phyloP scores from a whole-genome alignment of 2,329 filamentous ascomycete species.

The Onygenales sp. region DNA sequence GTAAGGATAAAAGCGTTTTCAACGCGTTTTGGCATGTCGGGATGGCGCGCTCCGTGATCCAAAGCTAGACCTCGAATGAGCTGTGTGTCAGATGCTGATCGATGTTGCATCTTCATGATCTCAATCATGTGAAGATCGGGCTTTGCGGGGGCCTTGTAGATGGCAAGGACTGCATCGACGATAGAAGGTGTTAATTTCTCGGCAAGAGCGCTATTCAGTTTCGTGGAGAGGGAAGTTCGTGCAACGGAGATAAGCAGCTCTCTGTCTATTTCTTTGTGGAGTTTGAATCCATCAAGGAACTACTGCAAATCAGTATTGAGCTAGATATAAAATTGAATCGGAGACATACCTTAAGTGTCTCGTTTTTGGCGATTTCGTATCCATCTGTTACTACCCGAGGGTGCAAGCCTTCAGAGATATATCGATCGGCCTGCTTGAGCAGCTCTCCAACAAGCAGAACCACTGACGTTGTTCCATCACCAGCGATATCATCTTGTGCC shows the following conservation, averaged over 20 bases:
- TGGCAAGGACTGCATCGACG: constrained; percentile 90
- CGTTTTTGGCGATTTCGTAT: constrained; percentile 91
- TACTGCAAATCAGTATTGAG: constrained; percentile 26
- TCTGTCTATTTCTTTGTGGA: constrained; percentile 77
- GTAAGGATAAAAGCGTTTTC: constrained; percentile 94
- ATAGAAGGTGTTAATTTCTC: constrained; percentile 89
- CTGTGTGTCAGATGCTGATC: constrained; percentile 89
- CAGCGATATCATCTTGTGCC: constrained; percentile 95
- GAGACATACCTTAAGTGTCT: constrained; percentile 65
- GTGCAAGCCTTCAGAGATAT: constrained; percentile 94
- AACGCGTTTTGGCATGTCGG: constrained; percentile 94
- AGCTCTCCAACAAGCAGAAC: constrained; percentile 93
- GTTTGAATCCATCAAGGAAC: constrained; percentile 93
- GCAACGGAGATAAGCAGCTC: constrained; percentile 91
- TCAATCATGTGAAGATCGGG: constrained; percentile 98
- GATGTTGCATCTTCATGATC: constrained; percentile 99
- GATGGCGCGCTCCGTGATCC: constrained; percentile 91
- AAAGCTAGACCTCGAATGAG: constrained; percentile 86
- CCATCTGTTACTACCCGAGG: constrained; percentile 94
- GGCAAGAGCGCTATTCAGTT: constrained; percentile 81
- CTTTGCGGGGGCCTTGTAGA: constrained; percentile 81
- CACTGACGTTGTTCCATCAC: constrained; percentile 94
- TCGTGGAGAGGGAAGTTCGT: constrained; percentile 87
- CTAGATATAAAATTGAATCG: constrained; percentile 3
- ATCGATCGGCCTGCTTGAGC: constrained; percentile 92